Percentiles rank a stretch among this genome's conserved stretches.
Evolutionary conservation across 306 rosid species (phyloP).

Genomic region (Cercis canadensis): DNA sequence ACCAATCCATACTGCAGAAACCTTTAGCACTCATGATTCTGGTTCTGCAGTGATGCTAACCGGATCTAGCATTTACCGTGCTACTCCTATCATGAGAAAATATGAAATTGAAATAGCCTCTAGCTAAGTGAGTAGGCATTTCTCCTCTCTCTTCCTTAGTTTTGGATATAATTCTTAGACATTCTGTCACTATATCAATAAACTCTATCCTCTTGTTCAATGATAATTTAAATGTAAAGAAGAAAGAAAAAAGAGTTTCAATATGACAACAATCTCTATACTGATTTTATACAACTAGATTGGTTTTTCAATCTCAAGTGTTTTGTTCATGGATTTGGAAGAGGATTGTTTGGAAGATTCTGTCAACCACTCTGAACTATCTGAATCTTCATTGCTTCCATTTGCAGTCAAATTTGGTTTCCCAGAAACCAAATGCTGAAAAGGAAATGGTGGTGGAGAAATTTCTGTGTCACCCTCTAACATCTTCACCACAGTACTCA

Average conservation of each 20-base stretch:
- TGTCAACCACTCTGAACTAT: slow-evolving; percentile 20
- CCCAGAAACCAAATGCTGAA: slow-evolving; percentile 37
- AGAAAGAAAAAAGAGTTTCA: neutral
- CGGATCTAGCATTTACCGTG: neutral
- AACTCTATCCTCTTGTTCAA: neutral
- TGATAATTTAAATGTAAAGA: slow-evolving; percentile 14
- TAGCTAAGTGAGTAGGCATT: neutral
- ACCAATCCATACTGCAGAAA: neutral
- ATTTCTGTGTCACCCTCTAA: slow-evolving; percentile 49
- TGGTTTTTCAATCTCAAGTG: slow-evolving; percentile 42
- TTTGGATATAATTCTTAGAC: too few species aligned
- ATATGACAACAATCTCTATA: neutral
- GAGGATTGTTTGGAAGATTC: neutral
- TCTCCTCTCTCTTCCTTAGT: too few species aligned
- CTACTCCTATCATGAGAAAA: slow-evolving; percentile 38
- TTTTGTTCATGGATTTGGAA: neutral
- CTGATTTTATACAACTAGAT: neutral
- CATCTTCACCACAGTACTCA: slow-evolving; percentile 62
- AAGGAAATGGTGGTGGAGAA: slow-evolving; percentile 54
- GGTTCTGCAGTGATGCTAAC: slow-evolving; percentile 4
- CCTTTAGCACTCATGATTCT: neutral
- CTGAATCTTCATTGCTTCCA: slow-evolving; percentile 34
- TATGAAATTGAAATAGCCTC: slow-evolving; percentile 37
- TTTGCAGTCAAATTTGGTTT: slow-evolving; percentile 9
- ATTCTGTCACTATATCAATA: too few species aligned